Percentiles rank a stretch among this genome's conserved stretches.
These are phyloP conservation scores for Eudorina sp. DNA, from an alignment of 139 green algal genomes.

Conservation along the genomic window DNA sequence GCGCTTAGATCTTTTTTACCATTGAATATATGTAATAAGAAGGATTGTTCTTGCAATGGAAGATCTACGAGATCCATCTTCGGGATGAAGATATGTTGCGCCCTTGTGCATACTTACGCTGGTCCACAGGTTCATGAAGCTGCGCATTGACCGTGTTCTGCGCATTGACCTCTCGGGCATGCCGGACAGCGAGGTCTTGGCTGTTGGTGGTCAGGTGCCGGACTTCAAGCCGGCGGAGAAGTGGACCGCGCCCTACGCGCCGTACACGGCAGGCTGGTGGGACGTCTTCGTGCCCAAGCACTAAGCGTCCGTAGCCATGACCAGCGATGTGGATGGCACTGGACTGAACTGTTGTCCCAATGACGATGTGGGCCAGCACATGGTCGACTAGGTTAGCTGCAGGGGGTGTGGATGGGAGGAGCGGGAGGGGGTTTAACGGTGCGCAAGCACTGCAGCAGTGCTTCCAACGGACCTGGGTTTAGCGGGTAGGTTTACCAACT, in stretches of 20 bases:
- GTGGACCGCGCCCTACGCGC: constrained; percentile 90
- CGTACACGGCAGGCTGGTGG: constrained; percentile 81
- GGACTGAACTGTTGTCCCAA: no score
- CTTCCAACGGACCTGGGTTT: not conserved
- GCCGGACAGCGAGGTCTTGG: constrained; percentile 69
- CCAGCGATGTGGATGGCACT: no score
- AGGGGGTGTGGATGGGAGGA: not conserved
- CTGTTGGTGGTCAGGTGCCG: constrained; percentile 71
- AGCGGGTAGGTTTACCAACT: no score
- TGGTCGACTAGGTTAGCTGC: not conserved
- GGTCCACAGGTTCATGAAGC: constrained; percentile 91
- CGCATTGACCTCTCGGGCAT: constrained; percentile 78
- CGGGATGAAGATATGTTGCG: no score
- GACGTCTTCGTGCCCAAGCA: constrained; percentile 72
- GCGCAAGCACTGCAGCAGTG: constrained; percentile 12
- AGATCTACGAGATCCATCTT: not conserved
- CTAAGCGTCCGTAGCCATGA: not conserved
- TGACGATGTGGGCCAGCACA: no score
- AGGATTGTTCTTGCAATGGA: not conserved
- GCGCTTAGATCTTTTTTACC: not conserved
- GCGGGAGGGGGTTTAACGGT: not conserved
- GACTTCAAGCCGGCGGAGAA: constrained; percentile 77
- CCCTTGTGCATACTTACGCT: not conserved
- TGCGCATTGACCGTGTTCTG: constrained; percentile 91
- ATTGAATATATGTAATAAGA: not conserved